phyloP scores from a whole-genome alignment of 1,139 yeast species.

The Blastobotrys serpentis region DNA sequence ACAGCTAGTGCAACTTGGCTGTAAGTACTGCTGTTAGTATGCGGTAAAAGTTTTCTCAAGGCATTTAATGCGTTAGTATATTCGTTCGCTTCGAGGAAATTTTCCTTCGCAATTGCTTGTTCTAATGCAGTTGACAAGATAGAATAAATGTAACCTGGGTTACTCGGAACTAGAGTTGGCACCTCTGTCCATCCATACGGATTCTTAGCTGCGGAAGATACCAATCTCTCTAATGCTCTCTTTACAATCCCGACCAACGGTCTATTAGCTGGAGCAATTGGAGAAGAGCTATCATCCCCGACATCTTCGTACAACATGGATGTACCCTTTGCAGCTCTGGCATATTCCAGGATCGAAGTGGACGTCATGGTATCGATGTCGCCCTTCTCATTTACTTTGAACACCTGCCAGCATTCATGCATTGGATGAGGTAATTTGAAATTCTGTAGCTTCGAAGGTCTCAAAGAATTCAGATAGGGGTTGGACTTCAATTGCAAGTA shows the following conservation, averaged over 20 bases:
- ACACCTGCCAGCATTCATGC: conserved; percentile 39
- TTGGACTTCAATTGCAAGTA: conserved; percentile 28
- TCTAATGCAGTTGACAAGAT: conserved; percentile 27
- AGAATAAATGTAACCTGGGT: not conserved
- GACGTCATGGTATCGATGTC: conserved; percentile 31
- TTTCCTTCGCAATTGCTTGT: conserved; percentile 26
- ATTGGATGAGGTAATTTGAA: conserved; percentile 32
- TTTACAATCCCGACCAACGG: conserved; percentile 15
- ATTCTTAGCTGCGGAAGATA: conserved; percentile 5
- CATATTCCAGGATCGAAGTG: conserved; percentile 24
- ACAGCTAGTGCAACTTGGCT: conserved; percentile 25
- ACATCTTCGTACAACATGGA: conserved; percentile 7
- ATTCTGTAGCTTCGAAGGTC: conserved; percentile 28
- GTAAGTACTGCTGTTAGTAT: conserved; percentile 22
- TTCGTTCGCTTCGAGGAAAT: conserved; percentile 30
- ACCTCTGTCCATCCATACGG: not conserved
- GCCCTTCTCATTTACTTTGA: conserved; percentile 34
- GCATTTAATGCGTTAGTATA: conserved; percentile 28
- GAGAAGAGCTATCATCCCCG: conserved; percentile 5
- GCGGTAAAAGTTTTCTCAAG: conserved; percentile 26
- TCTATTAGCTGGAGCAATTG: conserved; percentile 17
- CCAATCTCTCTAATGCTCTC: conserved; percentile 17
- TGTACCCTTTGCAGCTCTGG: conserved; percentile 8
- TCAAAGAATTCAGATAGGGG: conserved; percentile 24
- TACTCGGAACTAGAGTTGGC: not conserved